Evolutionary conservation across 139 green algal species (phyloP).

Genomic region (Pseudopediastrum boryanum): DNA sequence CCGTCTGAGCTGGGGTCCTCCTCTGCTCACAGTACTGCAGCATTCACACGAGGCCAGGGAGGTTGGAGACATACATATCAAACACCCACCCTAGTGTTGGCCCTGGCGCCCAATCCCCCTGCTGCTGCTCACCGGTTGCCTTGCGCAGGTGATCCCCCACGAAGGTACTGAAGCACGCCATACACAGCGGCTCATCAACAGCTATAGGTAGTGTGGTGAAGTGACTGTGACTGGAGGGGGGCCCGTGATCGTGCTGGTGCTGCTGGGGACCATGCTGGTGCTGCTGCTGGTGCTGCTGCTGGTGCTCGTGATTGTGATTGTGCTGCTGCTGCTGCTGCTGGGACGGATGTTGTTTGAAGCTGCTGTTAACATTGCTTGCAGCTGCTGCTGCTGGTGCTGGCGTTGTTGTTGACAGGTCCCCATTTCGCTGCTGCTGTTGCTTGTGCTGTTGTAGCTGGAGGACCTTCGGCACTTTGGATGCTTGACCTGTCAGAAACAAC

Average conservation of each 20-base stretch:
- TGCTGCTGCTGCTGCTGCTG: slow-evolving; percentile 3
- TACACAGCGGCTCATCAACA: slow-evolving; percentile 4
- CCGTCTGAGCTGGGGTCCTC: neutral
- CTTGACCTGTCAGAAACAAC: no score
- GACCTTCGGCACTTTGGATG: no score
- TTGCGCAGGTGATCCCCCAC: neutral
- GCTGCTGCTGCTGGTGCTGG: no score
- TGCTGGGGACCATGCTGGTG: neutral
- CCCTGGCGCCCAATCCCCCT: neutral
- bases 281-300: neutral
- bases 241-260: neutral
- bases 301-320: no score
- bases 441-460: no score
- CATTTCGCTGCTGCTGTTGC: no score
- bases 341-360: neutral
- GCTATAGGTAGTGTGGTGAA: slow-evolving; percentile 30
- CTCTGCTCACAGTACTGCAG: neutral
- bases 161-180: slow-evolving; percentile 37
- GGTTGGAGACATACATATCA: neutral
- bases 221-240: neutral
- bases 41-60: neutral
- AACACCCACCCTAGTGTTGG: neutral
- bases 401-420: no score
- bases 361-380: neutral
- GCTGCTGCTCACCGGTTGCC: slow-evolving; percentile 18